Base-by-base conservation (phyloP, 495 filamentous ascomycete genomes). In the Podospora australis region DNA sequence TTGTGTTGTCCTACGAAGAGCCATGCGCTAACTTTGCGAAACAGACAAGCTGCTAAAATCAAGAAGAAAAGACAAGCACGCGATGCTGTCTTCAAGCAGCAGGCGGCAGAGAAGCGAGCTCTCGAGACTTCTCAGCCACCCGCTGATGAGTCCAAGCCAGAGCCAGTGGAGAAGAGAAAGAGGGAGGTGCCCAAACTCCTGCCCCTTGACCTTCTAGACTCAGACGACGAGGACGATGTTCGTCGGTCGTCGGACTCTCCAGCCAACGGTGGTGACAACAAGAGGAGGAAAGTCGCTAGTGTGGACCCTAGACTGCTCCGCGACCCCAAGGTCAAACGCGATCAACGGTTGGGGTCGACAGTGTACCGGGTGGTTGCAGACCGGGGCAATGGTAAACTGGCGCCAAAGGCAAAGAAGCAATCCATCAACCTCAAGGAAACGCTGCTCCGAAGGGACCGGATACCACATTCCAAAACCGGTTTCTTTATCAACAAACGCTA, bases 21-120 rank as follows among this genome's bases (percentile, higher is more conserved):
- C 11, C 3, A 39, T 4, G 23, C 30, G 16, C 56, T 63, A 28
- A 61, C 29, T 14, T 13, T 8, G 30, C 26, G 0, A 10, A 4
- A 46, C 26, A 75, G 71, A 53, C 59, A 70, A 63, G 64, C 63
- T 11, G 68, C 67, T 13, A 56, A 54, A 14, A 59, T 66, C 32
- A 74, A 71, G 53, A 59, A 62, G 41, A 75, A 70, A 47, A 66
- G 71, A 20, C 69, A 74, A 50, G 68, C 67, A 55, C 66, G 67
- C 36, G 69, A 72, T 55, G 63, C 59, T 23, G 60, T 70, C 26
- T 62, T 71, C 58, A 72, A 69, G 55, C 54, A 66, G 43, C 70
- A 74, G 58, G 71, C 70, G 6, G 58, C 66, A 60, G 56, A 66
- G 47, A 64, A 62, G 35, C 69, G 70, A 49, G 59, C 60, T 20